These are phyloP conservation scores for Leccinum arenicola DNA, from an alignment of 768 basidiomycete genomes.

Conservation along the genomic window DNA sequence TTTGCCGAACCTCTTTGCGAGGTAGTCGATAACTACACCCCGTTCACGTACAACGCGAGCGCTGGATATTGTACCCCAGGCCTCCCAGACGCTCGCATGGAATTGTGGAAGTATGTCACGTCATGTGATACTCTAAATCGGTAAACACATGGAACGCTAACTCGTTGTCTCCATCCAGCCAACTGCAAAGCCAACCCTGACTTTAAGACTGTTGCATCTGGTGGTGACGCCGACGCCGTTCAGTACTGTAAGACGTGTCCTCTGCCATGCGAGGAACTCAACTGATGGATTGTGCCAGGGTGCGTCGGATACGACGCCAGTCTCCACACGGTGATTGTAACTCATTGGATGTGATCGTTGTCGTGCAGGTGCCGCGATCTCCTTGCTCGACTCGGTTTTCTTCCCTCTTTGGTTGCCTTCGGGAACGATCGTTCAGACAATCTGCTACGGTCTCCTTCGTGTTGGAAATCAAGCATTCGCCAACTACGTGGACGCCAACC, in stretches of 20 bases:
- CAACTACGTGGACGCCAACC: slow-evolving; percentile 30
- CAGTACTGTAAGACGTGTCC: slow-evolving; percentile 40
- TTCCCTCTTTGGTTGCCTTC: not conserved
- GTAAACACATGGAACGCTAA: not conserved
- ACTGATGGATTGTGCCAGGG: slow-evolving; percentile 34
- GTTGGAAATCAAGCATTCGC: not conserved
- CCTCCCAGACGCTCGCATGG: slow-evolving; percentile 45
- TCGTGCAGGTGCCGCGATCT: slow-evolving; percentile 33
- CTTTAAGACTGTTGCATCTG: slow-evolving; percentile 47
- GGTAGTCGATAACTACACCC: slow-evolving; percentile 42
- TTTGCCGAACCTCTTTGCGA: slow-evolving; percentile 27
- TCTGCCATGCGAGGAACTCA: not conserved
- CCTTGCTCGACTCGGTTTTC: slow-evolving; percentile 15
- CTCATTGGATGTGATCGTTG: not conserved
- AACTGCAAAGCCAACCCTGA: slow-evolving; percentile 32
- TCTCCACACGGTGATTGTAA: slow-evolving; percentile 34
- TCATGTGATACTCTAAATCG: not conserved
- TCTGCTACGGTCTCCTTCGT: slow-evolving; percentile 24
- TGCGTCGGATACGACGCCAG: slow-evolving; percentile 51
- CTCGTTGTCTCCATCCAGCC: slow-evolving; percentile 21
- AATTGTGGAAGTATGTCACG: slow-evolving; percentile 49
- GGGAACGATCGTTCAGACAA: not conserved
- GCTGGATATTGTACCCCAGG: slow-evolving; percentile 44
- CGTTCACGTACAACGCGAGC: slow-evolving; percentile 51
- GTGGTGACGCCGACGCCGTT: slow-evolving; percentile 40